Base-by-base conservation (phyloP, 495 filamentous ascomycete genomes). In the Hypoxylon subgilvum region DNA sequence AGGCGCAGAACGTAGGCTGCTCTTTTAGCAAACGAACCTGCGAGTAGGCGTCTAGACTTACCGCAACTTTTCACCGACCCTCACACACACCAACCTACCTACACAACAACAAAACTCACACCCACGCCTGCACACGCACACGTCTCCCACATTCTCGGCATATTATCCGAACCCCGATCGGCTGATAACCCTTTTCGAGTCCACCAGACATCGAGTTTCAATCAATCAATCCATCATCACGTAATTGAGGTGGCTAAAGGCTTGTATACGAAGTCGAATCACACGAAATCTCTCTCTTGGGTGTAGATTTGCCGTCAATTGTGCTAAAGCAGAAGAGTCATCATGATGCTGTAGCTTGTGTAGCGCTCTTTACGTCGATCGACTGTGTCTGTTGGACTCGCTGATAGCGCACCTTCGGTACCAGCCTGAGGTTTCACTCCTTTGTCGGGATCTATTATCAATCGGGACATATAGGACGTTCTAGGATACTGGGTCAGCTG, bases 31-130 rank as follows among this genome's bases (percentile, higher is more conserved):
- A 58, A 57, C 60, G 34, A 17, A 44, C 17, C 12, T 25, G 13
- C 65, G n/a, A n/a, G n/a, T n/a, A n/a, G n/a, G n/a, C 74, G 27
- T 82, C 48, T 66, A 82, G 43, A 78, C 82, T 55, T 77, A 78
- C 28, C 86, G 77, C 65, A 84, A 86, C 68, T 64, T 55, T 59
- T 59, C 61, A 64, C 61, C 61, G 54, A 58, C 42, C 36, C 19
- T 51, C 53, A 23, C 40, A 38, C 53, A 23, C 40, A 38, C 30
- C 13, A 47, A 38, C 0, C 35, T 21, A 35, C 2, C 13, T n/a
- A 36, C 28, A n/a, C 12, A 34, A 44, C 16, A 16, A 13, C 44
- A n/a, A n/a, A n/a, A n/a, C n/a, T n/a, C n/a, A n/a, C n/a, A n/a
- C n/a, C n/a, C n/a, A n/a, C n/a, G n/a, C n/a, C n/a, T n/a, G n/a